phyloP scores from a whole-genome alignment of 1,139 yeast species.

The Zygotorulaspora mrakii region DNA sequence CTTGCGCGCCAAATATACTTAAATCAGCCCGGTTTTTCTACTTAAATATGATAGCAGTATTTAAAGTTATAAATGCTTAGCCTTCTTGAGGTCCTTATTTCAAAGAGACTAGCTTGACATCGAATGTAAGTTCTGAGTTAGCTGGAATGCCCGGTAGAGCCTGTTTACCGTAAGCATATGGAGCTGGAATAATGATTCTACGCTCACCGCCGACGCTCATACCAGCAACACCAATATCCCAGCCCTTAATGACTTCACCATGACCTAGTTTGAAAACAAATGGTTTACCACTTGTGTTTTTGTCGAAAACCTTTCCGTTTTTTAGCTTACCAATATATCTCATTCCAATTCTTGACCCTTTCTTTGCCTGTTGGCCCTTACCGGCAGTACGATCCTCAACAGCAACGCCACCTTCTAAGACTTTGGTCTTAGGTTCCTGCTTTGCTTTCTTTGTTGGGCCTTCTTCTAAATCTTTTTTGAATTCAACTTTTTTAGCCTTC shows the following conservation, averaged over 20 bases:
- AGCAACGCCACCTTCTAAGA: constrained; percentile 87
- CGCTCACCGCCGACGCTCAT: constrained; percentile 99
- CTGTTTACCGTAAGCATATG: constrained; percentile 94
- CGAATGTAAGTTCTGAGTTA: constrained; percentile 92
- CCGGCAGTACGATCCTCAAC: constrained; percentile 91
- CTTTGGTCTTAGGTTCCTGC: constrained; percentile 57
- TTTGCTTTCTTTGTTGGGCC: constrained; percentile 68
- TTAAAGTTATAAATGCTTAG: not conserved
- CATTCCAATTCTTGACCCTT: constrained; percentile 88
- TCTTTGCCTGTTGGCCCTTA: constrained; percentile 81
- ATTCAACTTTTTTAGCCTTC: constrained; percentile 71
- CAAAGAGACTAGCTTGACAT: constrained; percentile 86
- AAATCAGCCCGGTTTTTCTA: too few species aligned
- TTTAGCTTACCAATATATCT: constrained; percentile 96
- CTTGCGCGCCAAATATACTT: too few species aligned
- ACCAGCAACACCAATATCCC: constrained; percentile 98
- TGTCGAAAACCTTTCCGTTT: constrained; percentile 94
- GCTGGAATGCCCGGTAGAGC: constrained; percentile 96
- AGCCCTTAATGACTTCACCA: constrained; percentile 98
- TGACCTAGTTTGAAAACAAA: constrained; percentile 86
- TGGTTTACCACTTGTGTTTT: constrained; percentile 96
- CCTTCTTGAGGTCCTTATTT: constrained; percentile 46
- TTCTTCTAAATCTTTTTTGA: constrained; percentile 86
- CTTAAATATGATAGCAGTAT: too few species aligned
- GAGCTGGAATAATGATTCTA: constrained; percentile 91